Conservation (phyloP, 192 early-diverging fungal species). For the Entophlyctis helioformis region DNA sequence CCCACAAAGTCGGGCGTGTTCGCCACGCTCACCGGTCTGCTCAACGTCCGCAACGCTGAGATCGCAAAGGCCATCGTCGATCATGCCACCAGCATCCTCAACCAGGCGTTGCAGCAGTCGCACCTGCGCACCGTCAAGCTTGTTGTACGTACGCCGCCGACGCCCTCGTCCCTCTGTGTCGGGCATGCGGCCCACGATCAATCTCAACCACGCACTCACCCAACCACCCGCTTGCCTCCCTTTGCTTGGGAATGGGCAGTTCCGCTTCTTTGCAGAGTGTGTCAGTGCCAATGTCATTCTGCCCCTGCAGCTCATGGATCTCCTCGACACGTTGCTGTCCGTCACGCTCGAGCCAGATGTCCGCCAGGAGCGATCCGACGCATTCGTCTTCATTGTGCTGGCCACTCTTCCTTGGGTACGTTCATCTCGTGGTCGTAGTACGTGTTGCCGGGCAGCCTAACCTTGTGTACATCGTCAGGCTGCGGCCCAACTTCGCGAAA, state of each 20-base stretch:
- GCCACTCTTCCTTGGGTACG: constrained; percentile 69
- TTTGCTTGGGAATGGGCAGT: constrained; percentile 1
- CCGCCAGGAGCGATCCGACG: constrained; percentile 41
- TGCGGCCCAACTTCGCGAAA: constrained; percentile 29
- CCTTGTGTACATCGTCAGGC: constrained; percentile 10
- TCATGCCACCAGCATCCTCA: constrained; percentile 37
- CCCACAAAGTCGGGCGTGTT: constrained; percentile 67
- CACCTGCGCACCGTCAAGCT: constrained; percentile 69
- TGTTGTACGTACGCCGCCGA: constrained; percentile 20
- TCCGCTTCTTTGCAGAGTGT: constrained; percentile 70
- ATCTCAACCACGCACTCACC: too few species aligned
- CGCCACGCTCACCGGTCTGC: constrained; percentile 66
- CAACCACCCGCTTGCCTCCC: background rate
- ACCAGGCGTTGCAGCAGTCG: constrained; percentile 36
- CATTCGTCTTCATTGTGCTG: constrained; percentile 62
- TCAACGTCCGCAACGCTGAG: constrained; percentile 62
- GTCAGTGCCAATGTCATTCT: constrained; percentile 66
- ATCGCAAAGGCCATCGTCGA: constrained; percentile 54
- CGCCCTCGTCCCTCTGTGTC: background rate
- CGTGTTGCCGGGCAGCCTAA: background rate
- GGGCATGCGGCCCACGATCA: background rate
- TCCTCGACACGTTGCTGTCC: constrained; percentile 54
- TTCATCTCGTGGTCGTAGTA: background rate
- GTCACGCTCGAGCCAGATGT: constrained; percentile 37
- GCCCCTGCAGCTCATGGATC: constrained; percentile 44